Evolutionary conservation across 768 basidiomycete species (phyloP), one percentile per base, ranked within the genome.

Genomic region (Phylloporus rhodoxanthus): DNA sequence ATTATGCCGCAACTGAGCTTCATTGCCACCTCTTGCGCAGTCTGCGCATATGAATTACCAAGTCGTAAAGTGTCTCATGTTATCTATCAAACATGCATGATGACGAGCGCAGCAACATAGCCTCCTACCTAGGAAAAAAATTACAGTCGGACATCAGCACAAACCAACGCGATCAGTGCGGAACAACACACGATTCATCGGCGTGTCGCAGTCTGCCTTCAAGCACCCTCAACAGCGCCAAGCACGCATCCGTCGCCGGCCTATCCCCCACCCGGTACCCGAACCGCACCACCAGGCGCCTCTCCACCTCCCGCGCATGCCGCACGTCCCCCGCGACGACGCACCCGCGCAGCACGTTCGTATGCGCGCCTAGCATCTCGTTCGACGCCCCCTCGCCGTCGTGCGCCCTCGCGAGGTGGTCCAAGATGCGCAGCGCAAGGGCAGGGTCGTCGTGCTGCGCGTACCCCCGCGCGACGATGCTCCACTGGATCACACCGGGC

Each of bases 401-500:
- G 7, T 6, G 11, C 13, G 26, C 47, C 77, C 4, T 9, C 28
- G 28, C 80, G 43, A 80, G 55, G 13, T 63, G 53, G 10, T 70
- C 63, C 29, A 85, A 62, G 28, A 84, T 63, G 20, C 60, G 46
- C 20, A 77, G 58, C 8, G 76, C 73, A 8, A 64, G 57, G 1
- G 8, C 13, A 0, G 64, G 55, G 32, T 76, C 66, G 1, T 73
- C 75, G 14, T 48, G 44, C 14, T 67, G 62, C 13, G 78, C 77
- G 55, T 74, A 81, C 10, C 63, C 65, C 2, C 74, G 71, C 0
- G 74, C 75, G 28, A 80, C 57, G 26, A 75, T 71, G n/a, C 77
- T 76, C 57, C 75, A 75, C 32, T 79, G 75, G n/a, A 75, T 62
- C 7, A 72, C 56, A 20, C 64, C 64, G 0, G 82, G 82, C 5